Conservation (phyloP, 352 stramenopile genomes). For the Globisporangium echinulatum region DNA sequence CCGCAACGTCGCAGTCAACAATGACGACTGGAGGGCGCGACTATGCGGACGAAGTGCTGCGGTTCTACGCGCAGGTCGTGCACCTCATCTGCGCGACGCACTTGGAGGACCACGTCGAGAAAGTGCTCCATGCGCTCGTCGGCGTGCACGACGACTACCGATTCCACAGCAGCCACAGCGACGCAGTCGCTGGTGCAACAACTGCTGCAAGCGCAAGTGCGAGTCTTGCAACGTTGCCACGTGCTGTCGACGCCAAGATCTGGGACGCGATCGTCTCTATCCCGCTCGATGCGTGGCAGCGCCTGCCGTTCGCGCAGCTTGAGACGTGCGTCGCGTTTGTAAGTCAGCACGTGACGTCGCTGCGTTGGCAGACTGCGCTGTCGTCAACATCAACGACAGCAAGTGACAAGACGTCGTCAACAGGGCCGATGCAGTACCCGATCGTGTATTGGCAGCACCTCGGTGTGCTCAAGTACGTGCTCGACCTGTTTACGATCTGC, state of each 20-base stretch:
- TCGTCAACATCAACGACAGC: conserved; percentile 11
- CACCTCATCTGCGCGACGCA: conserved; percentile 57
- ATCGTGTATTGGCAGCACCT: conserved; percentile 65
- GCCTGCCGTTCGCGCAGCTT: conserved; percentile 32
- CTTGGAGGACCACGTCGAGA: conserved; percentile 77
- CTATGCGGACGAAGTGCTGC: conserved; percentile 42
- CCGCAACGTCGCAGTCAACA: too few relatives aligned
- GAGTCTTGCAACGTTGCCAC: conserved; percentile 25
- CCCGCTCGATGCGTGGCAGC: conserved; percentile 38
- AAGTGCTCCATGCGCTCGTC: conserved; percentile 72
- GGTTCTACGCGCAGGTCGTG: conserved; percentile 66
- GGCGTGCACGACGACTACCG: conserved; percentile 79
- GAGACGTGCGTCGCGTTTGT: conserved; percentile 46
- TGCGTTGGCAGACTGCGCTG: conserved; percentile 47
- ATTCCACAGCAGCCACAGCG: conserved; percentile 32
- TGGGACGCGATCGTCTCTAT: conserved; percentile 66
- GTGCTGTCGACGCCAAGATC: conserved; percentile 50
- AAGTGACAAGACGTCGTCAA: background rate
- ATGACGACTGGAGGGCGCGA: conserved; percentile 6
- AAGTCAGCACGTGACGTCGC: conserved; percentile 50
- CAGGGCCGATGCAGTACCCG: conserved; percentile 24
- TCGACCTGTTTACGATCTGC: conserved; percentile 74
- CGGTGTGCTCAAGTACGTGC: conserved; percentile 66
- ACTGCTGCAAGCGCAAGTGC: background rate
- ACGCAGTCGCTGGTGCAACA: conserved; percentile 8